A percentile compares a stretch with the other conserved stretches of the same genome.
Evolutionary conservation across 192 early-diverging fungal species (phyloP).

Genomic region (Backusella westeae): DNA sequence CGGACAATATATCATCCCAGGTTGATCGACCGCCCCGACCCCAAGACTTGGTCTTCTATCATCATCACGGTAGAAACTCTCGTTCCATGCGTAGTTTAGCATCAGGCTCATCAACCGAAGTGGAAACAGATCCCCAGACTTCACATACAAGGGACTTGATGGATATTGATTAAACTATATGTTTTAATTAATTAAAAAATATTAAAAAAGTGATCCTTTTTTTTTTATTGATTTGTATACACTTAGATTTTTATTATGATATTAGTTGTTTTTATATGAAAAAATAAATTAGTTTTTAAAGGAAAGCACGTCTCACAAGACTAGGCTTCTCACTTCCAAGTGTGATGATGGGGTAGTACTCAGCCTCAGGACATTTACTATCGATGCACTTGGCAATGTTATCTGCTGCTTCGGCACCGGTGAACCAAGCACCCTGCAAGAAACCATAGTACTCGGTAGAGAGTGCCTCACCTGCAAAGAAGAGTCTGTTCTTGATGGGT

Average conservation of each 20-base stretch:
- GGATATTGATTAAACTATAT: conserved; percentile 18
- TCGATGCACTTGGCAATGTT: conserved; percentile 21
- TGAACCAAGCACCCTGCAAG: conserved; percentile 33
- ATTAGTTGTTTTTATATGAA: not conserved
- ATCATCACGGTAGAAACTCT: conserved; percentile 17
- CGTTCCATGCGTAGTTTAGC: conserved; percentile 26
- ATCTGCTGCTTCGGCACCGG: conserved; percentile 10
- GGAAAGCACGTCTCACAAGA: conserved; percentile 2
- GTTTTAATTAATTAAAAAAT: not conserved
- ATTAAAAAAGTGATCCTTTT: not conserved
- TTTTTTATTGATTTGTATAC: not conserved
- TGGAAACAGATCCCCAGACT: conserved; percentile 21
- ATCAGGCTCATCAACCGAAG: conserved; percentile 33
- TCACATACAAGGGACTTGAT: conserved; percentile 16
- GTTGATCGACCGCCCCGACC: conserved; percentile 16
- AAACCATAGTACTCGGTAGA: conserved; percentile 28
- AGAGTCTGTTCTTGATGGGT: conserved; percentile 30
- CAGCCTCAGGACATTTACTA: conserved; percentile 17
- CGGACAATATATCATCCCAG: not conserved
- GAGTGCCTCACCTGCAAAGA: conserved; percentile 41
- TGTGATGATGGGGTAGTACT: conserved; percentile 27
- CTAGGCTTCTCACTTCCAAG: not conserved
- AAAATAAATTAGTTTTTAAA: not conserved
- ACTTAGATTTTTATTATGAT: not conserved
- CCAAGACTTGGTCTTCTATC: conserved; percentile 18